Evolutionary conservation across 139 green algal genomes (phyloP).

Genomic region (Chlorella sp.): DNA sequence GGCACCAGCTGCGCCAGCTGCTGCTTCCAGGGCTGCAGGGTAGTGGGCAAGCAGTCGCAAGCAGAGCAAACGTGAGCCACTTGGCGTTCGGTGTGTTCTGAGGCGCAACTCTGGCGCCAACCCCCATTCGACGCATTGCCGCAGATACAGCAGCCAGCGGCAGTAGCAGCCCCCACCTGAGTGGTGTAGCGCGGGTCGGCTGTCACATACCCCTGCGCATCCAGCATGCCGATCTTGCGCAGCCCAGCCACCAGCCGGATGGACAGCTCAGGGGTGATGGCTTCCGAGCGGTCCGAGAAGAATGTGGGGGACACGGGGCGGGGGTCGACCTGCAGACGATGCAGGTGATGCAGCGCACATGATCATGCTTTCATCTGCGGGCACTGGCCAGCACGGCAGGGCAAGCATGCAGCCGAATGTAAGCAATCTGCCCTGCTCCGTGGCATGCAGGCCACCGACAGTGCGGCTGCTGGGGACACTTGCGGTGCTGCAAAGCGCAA

Average conservation of each 20-base stretch:
- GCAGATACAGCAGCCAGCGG: no score
- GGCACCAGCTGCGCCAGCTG: conserved; percentile 3
- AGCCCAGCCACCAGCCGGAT: conserved; percentile 10
- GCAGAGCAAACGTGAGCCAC: no score
- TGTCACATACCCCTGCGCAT: conserved; percentile 5
- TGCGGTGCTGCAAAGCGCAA: no score
- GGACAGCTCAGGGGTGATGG: conserved; percentile 4
- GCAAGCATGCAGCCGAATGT: no score
- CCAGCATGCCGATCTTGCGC: conserved; percentile 22
- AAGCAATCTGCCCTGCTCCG: no score
- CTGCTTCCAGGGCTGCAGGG: conserved; percentile 21
- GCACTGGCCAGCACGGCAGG: no score
- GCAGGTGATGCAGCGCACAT: neutral
- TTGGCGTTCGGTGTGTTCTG: no score
- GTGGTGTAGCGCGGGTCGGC: conserved; percentile 24
- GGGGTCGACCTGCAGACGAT: conserved; percentile 3
- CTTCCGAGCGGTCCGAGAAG: conserved; percentile 31
- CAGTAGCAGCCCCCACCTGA: neutral
- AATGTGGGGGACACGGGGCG: conserved; percentile 14
- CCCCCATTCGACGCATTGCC: no score
- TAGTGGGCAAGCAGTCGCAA: neutral
- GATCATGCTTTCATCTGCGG: no score
- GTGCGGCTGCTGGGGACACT: no score
- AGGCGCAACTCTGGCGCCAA: no score
- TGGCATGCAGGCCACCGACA: no score